These are phyloP conservation scores for Calonectria montana DNA, from an alignment of 2,329 filamentous ascomycete species.

Conservation along the genomic window DNA sequence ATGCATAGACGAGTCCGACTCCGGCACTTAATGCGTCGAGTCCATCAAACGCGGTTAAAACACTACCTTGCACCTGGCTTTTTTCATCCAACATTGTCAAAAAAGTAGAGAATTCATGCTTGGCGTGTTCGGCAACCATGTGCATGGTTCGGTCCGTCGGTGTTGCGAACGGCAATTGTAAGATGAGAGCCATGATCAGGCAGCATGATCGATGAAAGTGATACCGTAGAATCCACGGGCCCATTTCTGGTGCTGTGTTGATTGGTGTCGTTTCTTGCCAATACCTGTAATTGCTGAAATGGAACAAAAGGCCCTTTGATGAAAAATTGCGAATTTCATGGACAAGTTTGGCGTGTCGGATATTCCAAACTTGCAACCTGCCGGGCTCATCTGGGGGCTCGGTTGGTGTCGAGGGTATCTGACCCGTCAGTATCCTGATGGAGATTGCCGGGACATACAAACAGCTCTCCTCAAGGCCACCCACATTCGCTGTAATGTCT, in stretches of 20 bases:
- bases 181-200: slow-evolving; percentile 1
- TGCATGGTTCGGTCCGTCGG: background rate
- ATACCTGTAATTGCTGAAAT: slow-evolving; percentile 24
- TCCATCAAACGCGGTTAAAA: slow-evolving; percentile 19
- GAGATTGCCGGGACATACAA: background rate
- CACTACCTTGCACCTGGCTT: background rate
- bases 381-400: background rate
- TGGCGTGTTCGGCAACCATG: slow-evolving; percentile 12
- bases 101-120: slow-evolving; percentile 6
- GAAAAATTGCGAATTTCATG: slow-evolving; percentile 14
- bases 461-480: background rate
- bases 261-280: slow-evolving; percentile 20
- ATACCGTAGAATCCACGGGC: slow-evolving; percentile 2
- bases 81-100: slow-evolving; percentile 17
- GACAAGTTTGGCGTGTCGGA: slow-evolving; percentile 17
- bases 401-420: background rate
- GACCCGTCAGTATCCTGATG: background rate
- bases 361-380: slow-evolving; percentile 17
- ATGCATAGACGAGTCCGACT: slow-evolving; percentile 8
- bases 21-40: slow-evolving; percentile 10
- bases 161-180: background rate
- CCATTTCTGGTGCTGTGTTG: background rate
- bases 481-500: slow-evolving; percentile 20
- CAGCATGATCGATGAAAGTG: slow-evolving; percentile 19
- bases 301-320: slow-evolving; percentile 16